These are phyloP conservation scores for Teratosphaeria zuluensis DNA, from an alignment of 2,329 filamentous ascomycete species.

Conservation along the genomic window DNA sequence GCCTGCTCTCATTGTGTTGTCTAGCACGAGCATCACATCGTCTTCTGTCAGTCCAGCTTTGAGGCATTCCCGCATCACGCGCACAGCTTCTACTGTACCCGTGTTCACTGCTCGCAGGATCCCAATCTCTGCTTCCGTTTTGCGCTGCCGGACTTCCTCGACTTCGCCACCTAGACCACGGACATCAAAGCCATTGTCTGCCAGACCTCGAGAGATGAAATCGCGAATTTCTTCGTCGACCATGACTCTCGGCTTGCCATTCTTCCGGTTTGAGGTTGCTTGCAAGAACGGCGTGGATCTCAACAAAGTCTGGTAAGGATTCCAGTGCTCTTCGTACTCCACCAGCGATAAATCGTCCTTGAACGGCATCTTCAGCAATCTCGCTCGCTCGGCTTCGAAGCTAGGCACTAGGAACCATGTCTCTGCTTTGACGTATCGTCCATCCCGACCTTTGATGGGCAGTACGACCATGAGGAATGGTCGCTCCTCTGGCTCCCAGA, in stretches of 20 bases:
- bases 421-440: slow-evolving; percentile 40
- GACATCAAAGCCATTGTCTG: slow-evolving; percentile 45
- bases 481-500: slow-evolving; percentile 55
- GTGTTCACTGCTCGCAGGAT: slow-evolving; percentile 54
- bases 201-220: slow-evolving; percentile 51
- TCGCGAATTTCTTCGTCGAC: slow-evolving; percentile 57
- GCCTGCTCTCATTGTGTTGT: slow-evolving; percentile 44
- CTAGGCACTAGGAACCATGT: slow-evolving; percentile 51
- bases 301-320: slow-evolving; percentile 49
- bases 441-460: slow-evolving; percentile 29
- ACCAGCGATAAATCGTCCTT: slow-evolving; percentile 44
- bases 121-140: slow-evolving; percentile 47
- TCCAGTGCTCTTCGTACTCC: slow-evolving; percentile 56
- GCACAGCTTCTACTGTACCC: slow-evolving; percentile 51
- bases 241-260: slow-evolving; percentile 36
- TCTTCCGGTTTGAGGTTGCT: not conserved
- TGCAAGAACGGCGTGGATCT: slow-evolving; percentile 6
- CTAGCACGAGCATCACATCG: slow-evolving; percentile 46
- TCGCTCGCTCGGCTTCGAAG: slow-evolving; percentile 52
- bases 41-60: slow-evolving; percentile 40
- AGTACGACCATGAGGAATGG: slow-evolving; percentile 54
- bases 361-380: slow-evolving; percentile 49
- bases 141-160: slow-evolving; percentile 50
- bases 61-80: slow-evolving; percentile 44
- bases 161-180: slow-evolving; percentile 45